Evolutionary conservation across 148 eudicot species (phyloP).

Genomic region (Bassia scoparia): DNA sequence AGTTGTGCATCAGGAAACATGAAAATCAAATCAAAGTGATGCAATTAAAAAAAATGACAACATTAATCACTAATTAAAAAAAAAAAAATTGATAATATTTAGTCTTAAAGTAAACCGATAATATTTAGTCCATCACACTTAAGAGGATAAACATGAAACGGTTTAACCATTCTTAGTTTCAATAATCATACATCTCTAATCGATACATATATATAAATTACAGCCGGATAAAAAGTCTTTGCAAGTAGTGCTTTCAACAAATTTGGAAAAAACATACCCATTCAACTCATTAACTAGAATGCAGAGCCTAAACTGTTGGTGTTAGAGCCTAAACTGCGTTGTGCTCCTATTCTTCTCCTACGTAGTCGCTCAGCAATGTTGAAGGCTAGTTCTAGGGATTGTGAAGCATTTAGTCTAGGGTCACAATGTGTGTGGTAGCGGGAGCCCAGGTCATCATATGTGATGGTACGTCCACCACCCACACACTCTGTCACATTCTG

Average conservation of each 20-base stretch:
- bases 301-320: constrained; percentile 10
- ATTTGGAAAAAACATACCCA: not conserved
- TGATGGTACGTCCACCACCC: constrained; percentile 70
- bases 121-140: too few species aligned
- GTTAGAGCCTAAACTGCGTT: constrained; percentile 20
- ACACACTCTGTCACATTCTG: constrained; percentile 82
- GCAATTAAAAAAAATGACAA: too few species aligned
- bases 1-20: too few species aligned
- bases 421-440: constrained; percentile 82
- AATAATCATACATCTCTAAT: not conserved
- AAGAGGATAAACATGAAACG: not conserved
- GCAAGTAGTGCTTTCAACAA: not conserved
- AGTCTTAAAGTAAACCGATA: too few species aligned
- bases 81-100: too few species aligned
- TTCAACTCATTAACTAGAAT: not conserved
- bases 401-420: constrained; percentile 82
- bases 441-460: constrained; percentile 71
- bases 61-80: too few species aligned
- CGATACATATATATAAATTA: not conserved
- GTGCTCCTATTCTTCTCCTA: constrained; percentile 49
- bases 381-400: constrained; percentile 73
- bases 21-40: too few species aligned
- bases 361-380: constrained; percentile 75
- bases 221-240: not conserved
- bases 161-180: not conserved